Conservation (phyloP, 768 basidiomycete genomes). For the Lactifluus pinguis region DNA sequence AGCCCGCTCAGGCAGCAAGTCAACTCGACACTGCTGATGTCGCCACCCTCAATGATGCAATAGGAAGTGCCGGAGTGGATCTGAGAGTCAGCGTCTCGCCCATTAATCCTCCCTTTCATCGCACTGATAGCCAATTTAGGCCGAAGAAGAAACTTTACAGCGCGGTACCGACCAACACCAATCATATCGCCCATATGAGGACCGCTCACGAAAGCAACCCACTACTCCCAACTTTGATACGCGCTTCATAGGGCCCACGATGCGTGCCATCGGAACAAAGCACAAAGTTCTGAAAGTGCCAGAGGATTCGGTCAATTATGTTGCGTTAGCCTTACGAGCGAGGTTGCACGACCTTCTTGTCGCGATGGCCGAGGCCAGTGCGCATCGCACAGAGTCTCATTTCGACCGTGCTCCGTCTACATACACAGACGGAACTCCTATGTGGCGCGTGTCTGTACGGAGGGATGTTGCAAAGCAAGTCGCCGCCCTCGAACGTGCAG, state of each 20-base stretch:
- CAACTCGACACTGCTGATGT: slow-evolving; percentile 58
- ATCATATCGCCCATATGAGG: slow-evolving; percentile 59
- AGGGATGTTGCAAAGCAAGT: slow-evolving; percentile 76
- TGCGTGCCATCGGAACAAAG: slow-evolving; percentile 56
- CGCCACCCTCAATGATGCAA: slow-evolving; percentile 71
- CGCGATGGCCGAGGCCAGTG: slow-evolving; percentile 57
- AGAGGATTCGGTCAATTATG: slow-evolving; percentile 66
- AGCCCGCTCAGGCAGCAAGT: slow-evolving; percentile 1
- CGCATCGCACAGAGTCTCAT: slow-evolving; percentile 62
- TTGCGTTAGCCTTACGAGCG: slow-evolving; percentile 69
- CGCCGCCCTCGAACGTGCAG: slow-evolving; percentile 61
- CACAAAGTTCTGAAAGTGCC: slow-evolving; percentile 63
- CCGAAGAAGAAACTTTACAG: slow-evolving; percentile 78
- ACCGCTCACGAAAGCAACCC: slow-evolving; percentile 73
- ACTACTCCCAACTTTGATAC: slow-evolving; percentile 60
- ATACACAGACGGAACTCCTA: slow-evolving; percentile 59
- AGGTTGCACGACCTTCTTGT: slow-evolving; percentile 63
- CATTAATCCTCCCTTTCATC: background rate
- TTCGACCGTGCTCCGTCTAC: slow-evolving; percentile 58
- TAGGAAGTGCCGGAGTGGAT: slow-evolving; percentile 83
- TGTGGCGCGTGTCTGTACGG: slow-evolving; percentile 78
- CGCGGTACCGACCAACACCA: slow-evolving; percentile 54
- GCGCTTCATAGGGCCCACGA: slow-evolving; percentile 51
- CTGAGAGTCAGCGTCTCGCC: slow-evolving; percentile 45
- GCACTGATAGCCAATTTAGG: slow-evolving; percentile 34